phyloP scores from a whole-genome alignment of 1,284 basidiomycete species.

The Apiotrichum mycotoxinovorans region DNA sequence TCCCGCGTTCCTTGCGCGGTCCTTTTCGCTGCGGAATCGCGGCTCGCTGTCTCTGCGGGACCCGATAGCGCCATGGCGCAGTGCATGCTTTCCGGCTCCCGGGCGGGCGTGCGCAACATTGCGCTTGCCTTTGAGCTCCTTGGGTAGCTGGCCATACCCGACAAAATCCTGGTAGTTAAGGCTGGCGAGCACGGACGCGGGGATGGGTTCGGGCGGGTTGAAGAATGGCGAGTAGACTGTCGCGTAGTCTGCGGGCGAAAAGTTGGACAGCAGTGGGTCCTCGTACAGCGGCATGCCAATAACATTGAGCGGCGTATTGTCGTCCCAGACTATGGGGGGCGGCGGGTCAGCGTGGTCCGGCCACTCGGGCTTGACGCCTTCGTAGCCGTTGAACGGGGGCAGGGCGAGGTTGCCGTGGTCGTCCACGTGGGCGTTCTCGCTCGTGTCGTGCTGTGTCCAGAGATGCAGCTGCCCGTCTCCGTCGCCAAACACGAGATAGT shows the following conservation, averaged over 20 bases:
- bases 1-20: constrained; percentile 50
- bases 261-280: constrained; percentile 71
- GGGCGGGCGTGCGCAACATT: constrained; percentile 60
- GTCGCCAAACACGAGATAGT: constrained; percentile 90
- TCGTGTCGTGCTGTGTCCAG: constrained; percentile 68
- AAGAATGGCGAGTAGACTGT: constrained; percentile 52
- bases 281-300: constrained; percentile 89
- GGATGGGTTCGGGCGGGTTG: constrained; percentile 64
- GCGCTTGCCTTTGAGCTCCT: constrained; percentile 74
- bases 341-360: constrained; percentile 69
- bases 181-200: constrained; percentile 66
- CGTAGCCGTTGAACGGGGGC: constrained; percentile 80
- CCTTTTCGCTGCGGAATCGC: constrained; percentile 80
- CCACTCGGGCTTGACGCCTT: constrained; percentile 75
- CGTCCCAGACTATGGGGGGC: constrained; percentile 73
- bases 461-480: constrained; percentile 81
- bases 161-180: constrained; percentile 86
- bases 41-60: constrained; percentile 52
- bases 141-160: constrained; percentile 79
- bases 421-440: constrained; percentile 52
- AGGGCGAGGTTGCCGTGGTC: constrained; percentile 35
- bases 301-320: constrained; percentile 80
- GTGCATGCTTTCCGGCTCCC: constrained; percentile 39
- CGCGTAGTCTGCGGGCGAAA: constrained; percentile 53
- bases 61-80: constrained; percentile 21